Percentiles rank a stretch among this genome's conserved stretches.
These are phyloP conservation scores for Wickerhamia fluorescens DNA, from an alignment of 805 yeast genomes.

Conservation along the genomic window DNA sequence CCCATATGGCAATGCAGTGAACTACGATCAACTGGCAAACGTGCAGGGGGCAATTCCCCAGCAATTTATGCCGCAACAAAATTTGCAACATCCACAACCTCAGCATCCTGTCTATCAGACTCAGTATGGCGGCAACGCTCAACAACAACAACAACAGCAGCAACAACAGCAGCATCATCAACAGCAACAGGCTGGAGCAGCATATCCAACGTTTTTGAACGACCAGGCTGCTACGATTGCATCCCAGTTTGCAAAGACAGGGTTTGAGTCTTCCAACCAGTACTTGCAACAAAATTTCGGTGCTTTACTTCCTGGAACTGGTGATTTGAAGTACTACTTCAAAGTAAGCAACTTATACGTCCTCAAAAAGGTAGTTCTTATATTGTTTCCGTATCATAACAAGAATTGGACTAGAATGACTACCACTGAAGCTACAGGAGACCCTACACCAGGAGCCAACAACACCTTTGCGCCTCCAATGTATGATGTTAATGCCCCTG, in stretches of 20 bases:
- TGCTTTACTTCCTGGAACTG: slow-evolving; percentile 39
- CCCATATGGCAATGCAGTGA: slow-evolving; percentile 28
- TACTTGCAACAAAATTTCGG: slow-evolving; percentile 69
- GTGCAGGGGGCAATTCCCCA: slow-evolving; percentile 5
- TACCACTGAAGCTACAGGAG: slow-evolving; percentile 17
- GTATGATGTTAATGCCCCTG: slow-evolving; percentile 92
- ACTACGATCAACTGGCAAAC: slow-evolving; percentile 9
- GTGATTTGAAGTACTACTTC: slow-evolving; percentile 76
- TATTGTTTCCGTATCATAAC: slow-evolving; percentile 81
- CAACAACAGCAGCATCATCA: slow-evolving; percentile 12
- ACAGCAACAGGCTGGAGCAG: slow-evolving; percentile 9
- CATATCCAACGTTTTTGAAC: slow-evolving; percentile 43
- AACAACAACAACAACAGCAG: slow-evolving; percentile 16
- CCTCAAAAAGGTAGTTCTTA: slow-evolving; percentile 58
- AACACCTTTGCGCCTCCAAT: slow-evolving; percentile 60
- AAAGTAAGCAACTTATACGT: slow-evolving; percentile 89
- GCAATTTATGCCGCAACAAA: slow-evolving; percentile 6
- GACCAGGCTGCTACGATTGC: slow-evolving; percentile 84
- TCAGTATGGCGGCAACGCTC: slow-evolving; percentile 20
- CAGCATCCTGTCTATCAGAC: slow-evolving; percentile 15
- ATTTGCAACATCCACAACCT: slow-evolving; percentile 27
- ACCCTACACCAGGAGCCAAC: slow-evolving; percentile 21
- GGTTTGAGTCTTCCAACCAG: slow-evolving; percentile 74
- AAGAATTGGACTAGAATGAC: slow-evolving; percentile 70
- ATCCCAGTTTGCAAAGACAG: slow-evolving; percentile 79